Evolutionary conservation across 169 alveolate genomes (phyloP).

Genomic region (Ichthyophthirius multifiliis): DNA sequence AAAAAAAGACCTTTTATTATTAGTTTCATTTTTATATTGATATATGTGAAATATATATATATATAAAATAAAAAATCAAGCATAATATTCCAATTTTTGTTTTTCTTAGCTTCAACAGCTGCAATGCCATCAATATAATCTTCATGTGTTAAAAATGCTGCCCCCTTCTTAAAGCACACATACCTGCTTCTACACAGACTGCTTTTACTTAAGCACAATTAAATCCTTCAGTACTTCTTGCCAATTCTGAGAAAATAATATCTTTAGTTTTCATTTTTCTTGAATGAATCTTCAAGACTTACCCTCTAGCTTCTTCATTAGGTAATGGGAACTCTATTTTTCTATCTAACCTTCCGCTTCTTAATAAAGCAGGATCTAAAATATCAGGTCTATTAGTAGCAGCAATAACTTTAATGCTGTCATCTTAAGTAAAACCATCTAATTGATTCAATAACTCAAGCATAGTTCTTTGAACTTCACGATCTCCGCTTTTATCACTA

Average conservation of each 20-base stretch:
- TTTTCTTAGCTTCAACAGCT: conserved; percentile 97
- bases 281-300: conserved; percentile 97
- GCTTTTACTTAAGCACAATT: conserved; percentile 98
- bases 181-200: conserved; percentile 99
- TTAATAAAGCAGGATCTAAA: conserved; percentile 97
- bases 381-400: conserved; percentile 99
- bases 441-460: conserved; percentile 97
- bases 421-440: conserved; percentile 82
- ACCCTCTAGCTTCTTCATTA: conserved; percentile 94
- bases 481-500: conserved; percentile 96
- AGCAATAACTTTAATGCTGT: conserved; percentile 89
- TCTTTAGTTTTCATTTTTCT: conserved; percentile 98
- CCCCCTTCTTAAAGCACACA: conserved; percentile 98
- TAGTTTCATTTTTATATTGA: too few species aligned
- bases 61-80: conserved; percentile 55
- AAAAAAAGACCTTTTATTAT: too few species aligned
- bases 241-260: conserved; percentile 95
- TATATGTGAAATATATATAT: background rate
- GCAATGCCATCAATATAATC: conserved; percentile 98
- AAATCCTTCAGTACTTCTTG: conserved; percentile 97
- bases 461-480: conserved; percentile 99
- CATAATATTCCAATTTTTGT: conserved; percentile 94
- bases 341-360: conserved; percentile 99
- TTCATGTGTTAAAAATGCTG: conserved; percentile 96
- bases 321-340: conserved; percentile 99